These are phyloP conservation scores for Tetrahymena malaccensis DNA, from an alignment of 73 alveolate genomes.

Conservation along the genomic window DNA sequence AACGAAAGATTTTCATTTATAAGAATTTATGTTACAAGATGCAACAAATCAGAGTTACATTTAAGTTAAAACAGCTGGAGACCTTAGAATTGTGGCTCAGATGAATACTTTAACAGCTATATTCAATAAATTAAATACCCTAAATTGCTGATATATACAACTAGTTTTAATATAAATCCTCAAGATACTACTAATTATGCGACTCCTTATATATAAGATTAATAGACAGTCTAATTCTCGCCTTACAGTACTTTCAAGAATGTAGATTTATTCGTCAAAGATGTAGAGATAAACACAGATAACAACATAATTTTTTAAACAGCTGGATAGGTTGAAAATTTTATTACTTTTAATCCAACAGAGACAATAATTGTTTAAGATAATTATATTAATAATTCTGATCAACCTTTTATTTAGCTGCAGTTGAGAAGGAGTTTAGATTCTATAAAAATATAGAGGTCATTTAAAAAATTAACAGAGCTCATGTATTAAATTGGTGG, in stretches of 20 bases:
- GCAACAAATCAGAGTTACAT: background rate
- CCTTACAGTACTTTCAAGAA: background rate
- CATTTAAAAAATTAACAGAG: background rate
- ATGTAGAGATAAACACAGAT: background rate
- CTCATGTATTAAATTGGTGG: background rate
- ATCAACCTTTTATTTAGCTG: background rate
- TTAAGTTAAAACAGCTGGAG: background rate
- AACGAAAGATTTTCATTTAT: background rate
- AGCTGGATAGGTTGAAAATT: background rate
- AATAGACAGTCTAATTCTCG: background rate
- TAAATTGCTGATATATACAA: background rate
- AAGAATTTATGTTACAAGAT: background rate
- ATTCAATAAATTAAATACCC: background rate
- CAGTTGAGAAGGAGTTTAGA: background rate
- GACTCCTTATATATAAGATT: background rate
- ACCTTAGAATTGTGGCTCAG: background rate
- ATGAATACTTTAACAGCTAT: background rate
- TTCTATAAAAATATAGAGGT: background rate
- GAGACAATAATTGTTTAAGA: background rate
- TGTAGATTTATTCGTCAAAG: background rate
- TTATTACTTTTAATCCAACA: background rate
- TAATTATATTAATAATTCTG: background rate
- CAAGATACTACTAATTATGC: background rate
- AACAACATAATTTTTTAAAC: background rate
- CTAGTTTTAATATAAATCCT: background rate